Evolutionary conservation across 1,139 yeast genomes (phyloP).

Genomic region (Eremothecium sinecaudum): DNA sequence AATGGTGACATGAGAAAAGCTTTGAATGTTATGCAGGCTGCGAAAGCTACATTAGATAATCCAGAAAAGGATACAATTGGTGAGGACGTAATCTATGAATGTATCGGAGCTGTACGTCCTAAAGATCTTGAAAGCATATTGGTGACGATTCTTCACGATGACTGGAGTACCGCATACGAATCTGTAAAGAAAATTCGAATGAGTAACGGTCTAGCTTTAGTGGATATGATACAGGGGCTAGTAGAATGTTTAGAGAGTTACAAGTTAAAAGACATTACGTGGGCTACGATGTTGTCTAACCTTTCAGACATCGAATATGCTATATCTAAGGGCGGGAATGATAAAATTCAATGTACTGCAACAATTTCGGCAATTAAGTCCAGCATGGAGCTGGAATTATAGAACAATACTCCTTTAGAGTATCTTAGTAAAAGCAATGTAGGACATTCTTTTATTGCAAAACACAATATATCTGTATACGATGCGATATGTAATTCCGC

Average conservation of each 20-base stretch:
- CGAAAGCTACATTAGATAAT: conserved; percentile 63
- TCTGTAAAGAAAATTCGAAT: conserved; percentile 57
- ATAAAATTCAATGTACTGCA: conserved; percentile 82
- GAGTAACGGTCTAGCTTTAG: conserved; percentile 76
- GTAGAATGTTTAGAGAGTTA: conserved; percentile 57
- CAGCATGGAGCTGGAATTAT: conserved; percentile 30
- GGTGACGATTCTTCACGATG: conserved; percentile 71
- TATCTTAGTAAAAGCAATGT: too few relatives aligned
- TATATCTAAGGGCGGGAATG: conserved; percentile 86
- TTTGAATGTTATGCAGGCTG: conserved; percentile 86
- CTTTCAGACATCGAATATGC: conserved; percentile 85
- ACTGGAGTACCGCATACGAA: conserved; percentile 71
- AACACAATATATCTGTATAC: neutral
- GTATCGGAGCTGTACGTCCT: conserved; percentile 95
- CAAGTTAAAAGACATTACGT: conserved; percentile 53
- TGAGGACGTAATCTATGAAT: conserved; percentile 73
- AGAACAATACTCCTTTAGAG: too few relatives aligned
- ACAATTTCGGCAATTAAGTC: conserved; percentile 77
- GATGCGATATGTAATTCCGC: neutral
- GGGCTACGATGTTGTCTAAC: conserved; percentile 56
- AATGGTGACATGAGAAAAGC: conserved; percentile 96
- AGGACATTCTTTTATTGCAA: too few relatives aligned
- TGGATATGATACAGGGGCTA: conserved; percentile 73
- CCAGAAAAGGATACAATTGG: conserved; percentile 42
- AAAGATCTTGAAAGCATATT: conserved; percentile 67